Evolutionary conservation across 1,284 basidiomycete species (phyloP), one percentile per base, ranked within the genome.

Genomic region (Sphagnurus paluster): DNA sequence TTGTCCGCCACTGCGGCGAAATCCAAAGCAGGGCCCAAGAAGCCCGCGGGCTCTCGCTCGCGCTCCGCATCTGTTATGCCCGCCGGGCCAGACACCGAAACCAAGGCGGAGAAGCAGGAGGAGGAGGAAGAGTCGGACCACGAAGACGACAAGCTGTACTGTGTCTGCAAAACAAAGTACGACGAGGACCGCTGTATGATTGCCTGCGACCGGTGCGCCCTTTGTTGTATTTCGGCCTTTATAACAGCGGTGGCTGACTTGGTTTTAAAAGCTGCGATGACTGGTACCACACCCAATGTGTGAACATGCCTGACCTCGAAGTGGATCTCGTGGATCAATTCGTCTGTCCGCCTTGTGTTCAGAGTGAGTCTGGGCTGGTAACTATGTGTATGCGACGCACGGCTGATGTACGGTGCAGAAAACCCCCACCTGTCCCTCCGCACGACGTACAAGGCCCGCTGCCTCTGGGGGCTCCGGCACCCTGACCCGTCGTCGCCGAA

Each of bases 311-410:
- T 17, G 89, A 93, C 55, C 69, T 80, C 5, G 80, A 84, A 54
- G 79, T 91, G 28, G 87, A 92, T 54, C 77, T 93, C 13, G 86
- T 93, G 24, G 91, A 93, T 67, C 84, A 89, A 61, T 93, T 93
- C 63, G 80, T 90, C 39, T 93, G 90, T 64, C 88, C 90, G 1
- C 67, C 72, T 1, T 93, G 90, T 59, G 70, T 84, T 23, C 71
- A 76, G 45, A 82, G 90, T 92, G 54, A 42, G 89, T 11, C 24
- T 36, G 16, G 39, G 45, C 25, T 42, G n/a, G n/a, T n/a, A n/a
- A n/a, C n/a, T n/a, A n/a, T n/a, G n/a, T n/a, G n/a, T n/a, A n/a
- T n/a, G n/a, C n/a, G n/a, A n/a, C n/a, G n/a, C n/a, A n/a, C n/a
- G n/a, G n/a, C n/a, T n/a, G n/a, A n/a, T n/a, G n/a, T n/a, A n/a